phyloP scores from a whole-genome alignment of 176 grass and related monocot genomes.

The Saccharum officinarum region DNA sequence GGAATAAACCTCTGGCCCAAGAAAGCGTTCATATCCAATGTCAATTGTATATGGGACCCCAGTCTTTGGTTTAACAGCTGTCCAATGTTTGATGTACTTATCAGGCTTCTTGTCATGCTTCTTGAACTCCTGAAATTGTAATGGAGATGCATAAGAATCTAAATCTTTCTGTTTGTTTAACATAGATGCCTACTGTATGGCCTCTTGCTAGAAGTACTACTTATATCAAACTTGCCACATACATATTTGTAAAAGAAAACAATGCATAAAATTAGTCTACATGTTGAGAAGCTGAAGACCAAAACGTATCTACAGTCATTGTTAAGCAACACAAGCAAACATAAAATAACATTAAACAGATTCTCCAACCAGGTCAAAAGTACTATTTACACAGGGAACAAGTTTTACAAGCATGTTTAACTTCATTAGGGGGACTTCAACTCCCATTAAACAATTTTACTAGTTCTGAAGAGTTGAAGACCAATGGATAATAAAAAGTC shows the following conservation, averaged over 20 bases:
- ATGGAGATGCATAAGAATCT: conserved; percentile 23
- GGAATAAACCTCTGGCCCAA: conserved; percentile 92
- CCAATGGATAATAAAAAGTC: neutral
- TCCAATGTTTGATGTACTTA: conserved; percentile 93
- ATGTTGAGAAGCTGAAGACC: conserved; percentile 17
- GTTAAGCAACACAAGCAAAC: conserved; percentile 1
- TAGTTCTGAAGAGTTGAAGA: conserved; percentile 25
- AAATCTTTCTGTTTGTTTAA: conserved; percentile 1
- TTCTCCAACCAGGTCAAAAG: neutral
- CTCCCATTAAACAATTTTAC: neutral
- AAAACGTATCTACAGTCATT: neutral
- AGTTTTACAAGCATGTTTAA: neutral
- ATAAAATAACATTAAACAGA: conserved; percentile 23
- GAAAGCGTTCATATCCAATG: conserved; percentile 96
- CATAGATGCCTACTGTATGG: neutral
- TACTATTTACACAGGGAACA: conserved; percentile 10
- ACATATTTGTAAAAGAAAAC: neutral
- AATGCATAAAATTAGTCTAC: conserved; percentile 12
- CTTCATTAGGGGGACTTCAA: conserved; percentile 15
- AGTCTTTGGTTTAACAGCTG: conserved; percentile 81
- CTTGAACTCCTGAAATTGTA: conserved; percentile 75
- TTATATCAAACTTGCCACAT: conserved; percentile 29
- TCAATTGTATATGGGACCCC: conserved; percentile 88
- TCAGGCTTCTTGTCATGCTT: conserved; percentile 90
- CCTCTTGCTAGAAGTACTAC: neutral